Conservation (phyloP, 1,284 basidiomycete species). For the Ceratobasidium sp. region DNA sequence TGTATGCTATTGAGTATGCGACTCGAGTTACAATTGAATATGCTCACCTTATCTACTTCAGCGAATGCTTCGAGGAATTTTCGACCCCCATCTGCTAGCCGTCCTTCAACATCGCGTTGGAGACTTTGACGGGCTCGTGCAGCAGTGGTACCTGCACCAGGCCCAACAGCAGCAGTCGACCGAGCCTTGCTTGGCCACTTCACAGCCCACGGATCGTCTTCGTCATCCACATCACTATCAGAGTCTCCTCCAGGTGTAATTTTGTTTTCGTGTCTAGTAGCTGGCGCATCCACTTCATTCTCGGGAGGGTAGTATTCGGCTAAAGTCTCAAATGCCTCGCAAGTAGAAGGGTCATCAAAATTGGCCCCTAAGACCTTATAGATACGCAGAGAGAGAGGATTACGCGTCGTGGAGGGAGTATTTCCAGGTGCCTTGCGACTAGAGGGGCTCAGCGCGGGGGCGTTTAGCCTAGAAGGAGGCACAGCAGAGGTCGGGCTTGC, state of each 20-base stretch:
- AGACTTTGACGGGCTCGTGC: constrained; percentile 76
- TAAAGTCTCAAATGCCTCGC: constrained; percentile 82
- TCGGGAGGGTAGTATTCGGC: constrained; percentile 68
- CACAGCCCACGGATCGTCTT: constrained; percentile 46
- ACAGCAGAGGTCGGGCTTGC: constrained; percentile 25
- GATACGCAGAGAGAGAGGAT: constrained; percentile 78
- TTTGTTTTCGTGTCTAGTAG: background rate
- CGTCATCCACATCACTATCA: constrained; percentile 50
- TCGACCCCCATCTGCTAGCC: constrained; percentile 78
- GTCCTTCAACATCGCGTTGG: constrained; percentile 81
- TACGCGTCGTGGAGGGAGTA: constrained; percentile 44
- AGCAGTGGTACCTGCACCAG: constrained; percentile 54
- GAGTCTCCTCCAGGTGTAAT: constrained; percentile 37
- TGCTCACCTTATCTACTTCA: constrained; percentile 79
- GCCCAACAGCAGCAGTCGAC: constrained; percentile 36
- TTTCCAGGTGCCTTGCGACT: constrained; percentile 1
- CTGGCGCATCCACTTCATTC: background rate
- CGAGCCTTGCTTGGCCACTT: constrained; percentile 44
- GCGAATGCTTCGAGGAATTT: constrained; percentile 83
- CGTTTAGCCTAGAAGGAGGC: constrained; percentile 15
- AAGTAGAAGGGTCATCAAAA: constrained; percentile 80
- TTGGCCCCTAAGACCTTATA: constrained; percentile 87
- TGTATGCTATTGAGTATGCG: constrained; percentile 47
- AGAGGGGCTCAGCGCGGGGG: constrained; percentile 4
- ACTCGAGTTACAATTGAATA: constrained; percentile 3